Conservation (phyloP, 2,329 filamentous ascomycete species). For the Lasiodiplodia hormozganensis region DNA sequence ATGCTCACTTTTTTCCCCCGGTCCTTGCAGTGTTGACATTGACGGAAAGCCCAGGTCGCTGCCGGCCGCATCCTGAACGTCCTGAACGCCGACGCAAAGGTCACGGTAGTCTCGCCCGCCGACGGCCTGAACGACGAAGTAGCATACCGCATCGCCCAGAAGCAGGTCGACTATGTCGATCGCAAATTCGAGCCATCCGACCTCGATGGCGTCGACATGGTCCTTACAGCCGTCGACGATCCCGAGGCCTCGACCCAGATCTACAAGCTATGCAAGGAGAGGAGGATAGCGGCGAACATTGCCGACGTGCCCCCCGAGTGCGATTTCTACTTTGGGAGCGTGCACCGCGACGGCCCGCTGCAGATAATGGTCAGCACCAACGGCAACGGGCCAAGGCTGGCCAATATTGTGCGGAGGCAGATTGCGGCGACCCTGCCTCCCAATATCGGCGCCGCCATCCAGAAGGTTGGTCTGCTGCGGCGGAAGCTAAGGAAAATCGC, state of each 20-base stretch:
- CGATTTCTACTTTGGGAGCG: slow-evolving; percentile 97
- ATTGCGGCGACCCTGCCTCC: slow-evolving; percentile 79
- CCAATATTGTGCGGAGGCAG: slow-evolving; percentile 81
- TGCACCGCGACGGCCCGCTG: slow-evolving; percentile 91
- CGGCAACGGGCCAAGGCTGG: slow-evolving; percentile 90
- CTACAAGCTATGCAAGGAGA: slow-evolving; percentile 91
- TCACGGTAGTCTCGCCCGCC: slow-evolving; percentile 82
- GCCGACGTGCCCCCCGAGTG: slow-evolving; percentile 96
- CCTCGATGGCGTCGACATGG: slow-evolving; percentile 82
- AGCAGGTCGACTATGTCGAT: slow-evolving; percentile 80
- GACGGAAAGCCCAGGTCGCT: slow-evolving; percentile 73
- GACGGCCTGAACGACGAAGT: slow-evolving; percentile 89
- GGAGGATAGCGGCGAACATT: slow-evolving; percentile 87
- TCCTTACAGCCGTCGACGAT: slow-evolving; percentile 92
- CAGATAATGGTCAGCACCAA: slow-evolving; percentile 99
- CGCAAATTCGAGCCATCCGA: slow-evolving; percentile 87
- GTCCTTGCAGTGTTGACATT: slow-evolving; percentile 39
- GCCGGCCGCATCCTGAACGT: slow-evolving; percentile 92
- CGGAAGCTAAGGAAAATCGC: slow-evolving; percentile 79
- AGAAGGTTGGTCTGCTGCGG: slow-evolving; percentile 80
- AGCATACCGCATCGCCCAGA: slow-evolving; percentile 75
- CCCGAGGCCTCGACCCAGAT: slow-evolving; percentile 87
- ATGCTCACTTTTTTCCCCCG: slow-evolving; percentile 1
- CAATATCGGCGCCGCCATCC: slow-evolving; percentile 84
- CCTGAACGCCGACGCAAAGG: slow-evolving; percentile 91